A percentile compares a stretch with the other conserved stretches of the same genome.
phyloP scores from a whole-genome alignment of 2,329 filamentous ascomycete species.

The Metarhizium robertsii region DNA sequence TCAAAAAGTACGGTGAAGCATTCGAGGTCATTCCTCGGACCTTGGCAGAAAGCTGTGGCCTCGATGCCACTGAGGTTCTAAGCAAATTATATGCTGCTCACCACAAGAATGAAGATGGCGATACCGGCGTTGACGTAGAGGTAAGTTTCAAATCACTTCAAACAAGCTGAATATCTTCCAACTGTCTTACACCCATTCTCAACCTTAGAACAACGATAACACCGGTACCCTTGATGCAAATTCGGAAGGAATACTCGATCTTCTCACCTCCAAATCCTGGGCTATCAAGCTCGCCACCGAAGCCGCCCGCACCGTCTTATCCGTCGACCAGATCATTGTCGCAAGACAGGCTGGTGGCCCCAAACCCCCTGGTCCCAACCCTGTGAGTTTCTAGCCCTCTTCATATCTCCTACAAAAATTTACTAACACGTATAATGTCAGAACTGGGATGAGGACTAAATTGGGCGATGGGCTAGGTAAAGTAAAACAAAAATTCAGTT shows the following conservation, averaged over 20 bases:
- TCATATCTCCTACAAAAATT: background rate
- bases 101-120: conserved; percentile 79
- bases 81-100: conserved; percentile 90
- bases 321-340: conserved; percentile 98
- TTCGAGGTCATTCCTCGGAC: conserved; percentile 96
- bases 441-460: conserved; percentile 57
- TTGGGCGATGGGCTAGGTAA: background rate
- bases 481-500: background rate
- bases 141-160: conserved; percentile 26
- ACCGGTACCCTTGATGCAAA: conserved; percentile 78
- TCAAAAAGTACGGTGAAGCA: conserved; percentile 93
- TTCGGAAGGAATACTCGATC: conserved; percentile 82
- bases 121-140: conserved; percentile 89
- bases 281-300: conserved; percentile 96
- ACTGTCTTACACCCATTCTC: conserved; percentile 8
- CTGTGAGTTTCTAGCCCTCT: conserved; percentile 33
- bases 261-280: conserved; percentile 89
- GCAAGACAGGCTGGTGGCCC: conserved; percentile 94
- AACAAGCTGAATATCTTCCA: background rate
- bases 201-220: conserved; percentile 57
- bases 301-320: conserved; percentile 84
- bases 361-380: conserved; percentile 91
- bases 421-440: conserved; percentile 12
- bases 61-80: conserved; percentile 95
- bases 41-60: conserved; percentile 85